phyloP scores from a whole-genome alignment of 768 basidiomycete species.

The Tulasnella calospora region DNA sequence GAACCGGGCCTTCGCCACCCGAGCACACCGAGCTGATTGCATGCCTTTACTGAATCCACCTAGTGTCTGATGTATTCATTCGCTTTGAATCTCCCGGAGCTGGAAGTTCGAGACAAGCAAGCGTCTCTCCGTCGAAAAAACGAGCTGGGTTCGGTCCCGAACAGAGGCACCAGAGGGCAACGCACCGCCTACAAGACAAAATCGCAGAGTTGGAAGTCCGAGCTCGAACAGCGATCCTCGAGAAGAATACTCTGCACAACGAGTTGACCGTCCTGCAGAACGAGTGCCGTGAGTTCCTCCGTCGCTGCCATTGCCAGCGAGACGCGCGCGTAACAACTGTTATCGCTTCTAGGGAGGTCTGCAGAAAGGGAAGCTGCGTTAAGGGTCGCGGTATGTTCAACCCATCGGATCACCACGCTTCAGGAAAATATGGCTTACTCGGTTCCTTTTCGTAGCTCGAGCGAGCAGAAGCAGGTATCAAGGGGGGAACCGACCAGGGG shows the following conservation, averaged over 20 bases:
- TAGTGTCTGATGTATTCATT: background rate
- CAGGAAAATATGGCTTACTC: background rate
- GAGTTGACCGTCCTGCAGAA: background rate
- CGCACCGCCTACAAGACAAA: background rate
- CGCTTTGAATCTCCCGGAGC: background rate
- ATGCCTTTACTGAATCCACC: background rate
- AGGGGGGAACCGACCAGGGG: constrained; percentile 11
- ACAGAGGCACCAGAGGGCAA: background rate
- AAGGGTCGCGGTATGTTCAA: background rate
- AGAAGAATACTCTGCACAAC: background rate
- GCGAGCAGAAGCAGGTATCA: constrained; percentile 22
- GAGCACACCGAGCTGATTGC: too few species aligned
- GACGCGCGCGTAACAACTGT: background rate
- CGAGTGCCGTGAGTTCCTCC: background rate
- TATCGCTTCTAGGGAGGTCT: background rate
- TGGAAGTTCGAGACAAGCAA: background rate
- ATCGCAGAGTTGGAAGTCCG: background rate
- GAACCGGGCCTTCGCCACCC: too few species aligned
- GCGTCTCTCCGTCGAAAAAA: background rate
- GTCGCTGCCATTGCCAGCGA: background rate
- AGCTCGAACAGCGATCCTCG: background rate
- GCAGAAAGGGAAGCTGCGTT: constrained; percentile 19
- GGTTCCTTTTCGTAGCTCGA: constrained; percentile 17
- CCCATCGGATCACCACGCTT: background rate
- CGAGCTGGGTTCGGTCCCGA: background rate